Conservation (phyloP, 2,329 filamentous ascomycete species). For the Fusarium sp. region DNA sequence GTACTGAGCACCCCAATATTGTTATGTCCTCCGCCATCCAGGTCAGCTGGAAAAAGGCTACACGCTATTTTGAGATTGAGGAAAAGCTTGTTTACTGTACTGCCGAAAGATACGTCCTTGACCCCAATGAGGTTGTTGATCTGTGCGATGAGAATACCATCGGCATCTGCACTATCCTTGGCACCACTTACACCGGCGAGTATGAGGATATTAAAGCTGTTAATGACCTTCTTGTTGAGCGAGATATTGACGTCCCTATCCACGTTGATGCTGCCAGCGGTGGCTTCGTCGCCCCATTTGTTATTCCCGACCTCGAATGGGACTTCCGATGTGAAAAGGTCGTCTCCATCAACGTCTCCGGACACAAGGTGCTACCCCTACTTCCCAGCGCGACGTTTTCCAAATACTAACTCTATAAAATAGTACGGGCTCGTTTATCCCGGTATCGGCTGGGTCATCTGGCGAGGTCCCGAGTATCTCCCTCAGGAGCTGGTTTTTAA, state of each 20-base stretch:
- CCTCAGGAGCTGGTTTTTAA: conserved; percentile 96
- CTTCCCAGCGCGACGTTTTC: no score
- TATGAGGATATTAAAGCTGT: conserved; percentile 94
- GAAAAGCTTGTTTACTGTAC: conserved; percentile 78
- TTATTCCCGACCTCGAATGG: conserved; percentile 85
- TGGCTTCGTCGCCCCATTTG: conserved; percentile 93
- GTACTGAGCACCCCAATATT: no score
- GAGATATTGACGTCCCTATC: conserved; percentile 82
- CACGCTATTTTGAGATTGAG: conserved; percentile 91
- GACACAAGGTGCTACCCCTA: conserved; percentile 72
- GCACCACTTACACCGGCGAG: conserved; percentile 94
- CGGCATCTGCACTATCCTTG: conserved; percentile 90
- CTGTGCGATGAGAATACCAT: conserved; percentile 79
- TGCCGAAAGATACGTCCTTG: conserved; percentile 57
- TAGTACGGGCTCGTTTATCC: conserved; percentile 77
- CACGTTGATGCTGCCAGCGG: conserved; percentile 94
- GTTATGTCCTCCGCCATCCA: conserved; percentile 93
- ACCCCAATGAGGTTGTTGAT: conserved; percentile 69
- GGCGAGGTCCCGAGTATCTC: conserved; percentile 84
- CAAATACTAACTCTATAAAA: no score
- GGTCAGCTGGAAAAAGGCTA: conserved; percentile 96
- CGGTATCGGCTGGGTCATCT: conserved; percentile 93
- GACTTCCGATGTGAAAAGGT: conserved; percentile 92
- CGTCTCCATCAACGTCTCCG: conserved; percentile 92
- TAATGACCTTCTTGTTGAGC: conserved; percentile 85